Percentiles rank a stretch among this genome's conserved stretches.
Conservation (phyloP, 2,329 filamentous ascomycete genomes). For the Camptophora hylomeconis region DNA sequence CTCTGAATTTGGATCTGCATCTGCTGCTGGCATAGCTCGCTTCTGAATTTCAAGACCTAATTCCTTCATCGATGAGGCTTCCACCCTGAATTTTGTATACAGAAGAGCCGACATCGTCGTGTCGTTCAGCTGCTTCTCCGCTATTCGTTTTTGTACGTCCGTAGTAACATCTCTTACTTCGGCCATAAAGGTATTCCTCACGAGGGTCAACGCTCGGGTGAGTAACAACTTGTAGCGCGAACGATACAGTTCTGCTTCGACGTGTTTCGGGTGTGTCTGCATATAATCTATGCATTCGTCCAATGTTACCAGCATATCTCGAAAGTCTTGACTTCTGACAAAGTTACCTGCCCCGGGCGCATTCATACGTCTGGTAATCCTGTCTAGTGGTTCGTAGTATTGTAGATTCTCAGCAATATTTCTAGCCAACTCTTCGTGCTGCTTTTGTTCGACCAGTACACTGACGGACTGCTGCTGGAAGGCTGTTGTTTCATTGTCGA, state of each 20-base stretch:
- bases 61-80: slow-evolving; percentile 51
- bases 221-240: slow-evolving; percentile 77
- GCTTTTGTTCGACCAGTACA: slow-evolving; percentile 66
- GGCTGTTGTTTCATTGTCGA: slow-evolving; percentile 81
- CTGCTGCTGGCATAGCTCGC: slow-evolving; percentile 46
- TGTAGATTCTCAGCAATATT: slow-evolving; percentile 81
- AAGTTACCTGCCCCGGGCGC: slow-evolving; percentile 78
- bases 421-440: slow-evolving; percentile 65
- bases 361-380: slow-evolving; percentile 78
- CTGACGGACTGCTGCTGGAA: slow-evolving; percentile 90
- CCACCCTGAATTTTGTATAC: slow-evolving; percentile 58
- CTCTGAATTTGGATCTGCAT: slow-evolving; percentile 44
- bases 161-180: slow-evolving; percentile 49
- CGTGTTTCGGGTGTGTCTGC: slow-evolving; percentile 70
- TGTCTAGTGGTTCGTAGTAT: slow-evolving; percentile 89
- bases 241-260: slow-evolving; percentile 75
- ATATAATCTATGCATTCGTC: slow-evolving; percentile 91
- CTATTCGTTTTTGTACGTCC: slow-evolving; percentile 49
- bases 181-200: slow-evolving; percentile 53
- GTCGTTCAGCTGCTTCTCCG: slow-evolving; percentile 55
- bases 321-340: slow-evolving; percentile 72
- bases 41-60: slow-evolving; percentile 57
- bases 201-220: slow-evolving; percentile 52
- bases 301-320: slow-evolving; percentile 74
- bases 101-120: slow-evolving; percentile 58